A percentile compares a stretch with the other conserved stretches of the same genome.
phyloP scores from a whole-genome alignment of 2,329 filamentous ascomycete species.

The Botrytis medusae region DNA sequence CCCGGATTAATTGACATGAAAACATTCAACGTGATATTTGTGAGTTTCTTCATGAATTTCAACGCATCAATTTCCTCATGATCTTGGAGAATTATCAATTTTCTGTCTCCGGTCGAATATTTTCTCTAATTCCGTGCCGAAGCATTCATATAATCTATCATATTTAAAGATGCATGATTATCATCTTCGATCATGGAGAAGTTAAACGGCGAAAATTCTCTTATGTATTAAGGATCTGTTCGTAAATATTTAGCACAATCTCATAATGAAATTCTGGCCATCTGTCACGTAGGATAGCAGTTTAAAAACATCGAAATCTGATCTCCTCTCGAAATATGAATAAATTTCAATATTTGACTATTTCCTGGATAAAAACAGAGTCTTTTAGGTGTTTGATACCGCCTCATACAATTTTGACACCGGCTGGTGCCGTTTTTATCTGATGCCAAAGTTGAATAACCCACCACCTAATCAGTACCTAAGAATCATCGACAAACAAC shows the following conservation, averaged over 20 bases:
- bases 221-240: too few species aligned
- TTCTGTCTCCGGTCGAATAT: too few species aligned
- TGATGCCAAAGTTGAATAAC: not conserved
- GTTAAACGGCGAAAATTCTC: too few species aligned
- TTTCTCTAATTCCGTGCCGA: too few species aligned
- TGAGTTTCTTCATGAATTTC: not conserved
- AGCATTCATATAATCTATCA: too few species aligned
- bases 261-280: too few species aligned
- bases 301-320: fast-evolving
- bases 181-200: too few species aligned
- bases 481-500: not conserved
- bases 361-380: not conserved
- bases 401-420: not conserved
- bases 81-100: fast-evolving
- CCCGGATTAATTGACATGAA: fast-evolving
- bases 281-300: too few species aligned
- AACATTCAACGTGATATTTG: fast-evolving
- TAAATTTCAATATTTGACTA: fast-evolving
- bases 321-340: fast-evolving
- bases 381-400: fast-evolving
- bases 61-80: fast-evolving
- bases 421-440: not conserved
- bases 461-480: not conserved
- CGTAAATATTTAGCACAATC: too few species aligned
- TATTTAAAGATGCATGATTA: too few species aligned